Evolutionary conservation across 2,329 filamentous ascomycete genomes (phyloP), one percentile per base, ranked within the genome.

Genomic region (Calonectria pseudoreteaudii): DNA sequence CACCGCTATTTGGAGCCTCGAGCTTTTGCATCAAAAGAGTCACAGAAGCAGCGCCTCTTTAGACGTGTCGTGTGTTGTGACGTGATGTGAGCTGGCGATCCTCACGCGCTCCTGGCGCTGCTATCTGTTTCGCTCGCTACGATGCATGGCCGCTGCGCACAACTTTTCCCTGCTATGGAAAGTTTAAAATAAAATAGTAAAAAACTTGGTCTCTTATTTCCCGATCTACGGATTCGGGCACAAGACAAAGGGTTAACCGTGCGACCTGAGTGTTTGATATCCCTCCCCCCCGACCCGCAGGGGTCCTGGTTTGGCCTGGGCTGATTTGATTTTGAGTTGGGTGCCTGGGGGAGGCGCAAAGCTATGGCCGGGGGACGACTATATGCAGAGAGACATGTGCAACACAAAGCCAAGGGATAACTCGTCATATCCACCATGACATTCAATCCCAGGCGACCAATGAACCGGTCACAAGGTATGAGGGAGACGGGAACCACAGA

Each of bases 1-100:
- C 79, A 80, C 79, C 79, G 79, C 79, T 81, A 71, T 80, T 80
- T 80, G 79, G 65, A 77, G 73, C 73, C 66, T 75, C 38, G 31
- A 60, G 26, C 26, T 26, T 52, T 71, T 64, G 67, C 34, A 47
- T 60, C 66, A 31, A 66, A 71, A 70, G 72, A 73, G 68, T 73
- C 60, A 71, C 60, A 71, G 47, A 60, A 60, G 65, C 52, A 50
- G 41, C 47, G 64, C 31, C 49, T 66, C 64, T 67, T 65, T 30
- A 66, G 58, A 60, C 50, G 64, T 60, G 30, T 56, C 56, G 49
- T 49, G 66, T 66, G 66, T 62, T 50, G 70, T 68, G 53, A 64
- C 60, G 58, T 52, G 58, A 58, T 56, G 70, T 67, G 64, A 72
- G 70, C 58, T 72, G 70, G 56, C 70, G 70, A 72, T 72, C 56